phyloP scores from a whole-genome alignment of 345 rosid species.

The Corymbia maculata region DNA sequence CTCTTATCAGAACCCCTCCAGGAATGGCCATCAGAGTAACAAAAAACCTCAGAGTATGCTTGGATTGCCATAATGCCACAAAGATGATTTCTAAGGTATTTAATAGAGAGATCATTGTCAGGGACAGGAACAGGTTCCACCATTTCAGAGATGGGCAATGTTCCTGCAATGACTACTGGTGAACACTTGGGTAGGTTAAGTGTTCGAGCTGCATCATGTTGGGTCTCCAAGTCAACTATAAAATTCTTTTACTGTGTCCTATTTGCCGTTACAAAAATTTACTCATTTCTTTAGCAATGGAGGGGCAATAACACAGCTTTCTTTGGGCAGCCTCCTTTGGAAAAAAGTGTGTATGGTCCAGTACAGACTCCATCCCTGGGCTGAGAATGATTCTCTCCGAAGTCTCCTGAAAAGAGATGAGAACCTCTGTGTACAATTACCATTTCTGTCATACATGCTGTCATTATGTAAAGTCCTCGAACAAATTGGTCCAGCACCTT shows the following conservation, averaged over 20 bases:
- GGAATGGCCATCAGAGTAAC: constrained; percentile 29
- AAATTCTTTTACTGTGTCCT: background rate
- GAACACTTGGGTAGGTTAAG: background rate
- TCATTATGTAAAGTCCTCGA: background rate
- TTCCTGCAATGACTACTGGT: constrained; percentile 36
- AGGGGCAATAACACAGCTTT: background rate
- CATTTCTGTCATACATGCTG: background rate
- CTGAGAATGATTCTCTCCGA: background rate
- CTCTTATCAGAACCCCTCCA: constrained; percentile 20
- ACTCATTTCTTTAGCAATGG: background rate
- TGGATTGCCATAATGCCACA: constrained; percentile 33
- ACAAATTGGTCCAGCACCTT: background rate
- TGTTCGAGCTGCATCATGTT: background rate
- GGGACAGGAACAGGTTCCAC: constrained; percentile 32
- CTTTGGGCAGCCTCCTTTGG: background rate
- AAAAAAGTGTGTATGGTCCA: background rate
- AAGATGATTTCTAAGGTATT: constrained; percentile 18
- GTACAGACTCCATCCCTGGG: background rate
- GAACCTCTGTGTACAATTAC: background rate
- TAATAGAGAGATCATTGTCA: constrained; percentile 17
- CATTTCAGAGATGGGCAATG: constrained; percentile 28
- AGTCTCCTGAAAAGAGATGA: background rate
- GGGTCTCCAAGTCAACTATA: background rate
- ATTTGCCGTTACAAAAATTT: background rate
- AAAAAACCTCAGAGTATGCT: constrained; percentile 24